phyloP scores from a whole-genome alignment of 257 asterid species.

The Lantana camara region DNA sequence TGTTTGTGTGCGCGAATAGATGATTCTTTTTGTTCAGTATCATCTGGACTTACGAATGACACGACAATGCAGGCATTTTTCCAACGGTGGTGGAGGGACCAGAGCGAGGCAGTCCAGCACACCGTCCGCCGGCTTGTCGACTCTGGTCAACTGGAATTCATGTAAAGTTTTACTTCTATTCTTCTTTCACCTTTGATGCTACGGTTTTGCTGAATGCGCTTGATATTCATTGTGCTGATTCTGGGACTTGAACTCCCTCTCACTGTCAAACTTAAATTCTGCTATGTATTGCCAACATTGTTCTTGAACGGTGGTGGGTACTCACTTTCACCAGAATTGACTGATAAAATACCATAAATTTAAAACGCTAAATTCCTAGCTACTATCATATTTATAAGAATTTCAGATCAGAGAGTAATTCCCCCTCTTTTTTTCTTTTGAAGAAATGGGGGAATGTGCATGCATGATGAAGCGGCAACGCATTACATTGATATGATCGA shows the following conservation, averaged over 20 bases:
- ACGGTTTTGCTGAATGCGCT: too few relatives aligned
- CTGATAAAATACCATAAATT: neutral
- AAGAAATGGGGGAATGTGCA: constrained; percentile 61
- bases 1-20: neutral
- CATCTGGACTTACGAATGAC: neutral
- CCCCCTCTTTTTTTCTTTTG: neutral
- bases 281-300: neutral
- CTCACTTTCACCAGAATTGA: neutral
- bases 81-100: constrained; percentile 54
- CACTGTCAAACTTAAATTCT: too few relatives aligned
- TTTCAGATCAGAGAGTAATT: neutral
- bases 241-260: too few relatives aligned
- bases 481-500: constrained; percentile 58
- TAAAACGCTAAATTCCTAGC: neutral
- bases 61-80: constrained; percentile 43
- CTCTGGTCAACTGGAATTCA: constrained; percentile 52
- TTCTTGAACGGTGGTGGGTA: neutral
- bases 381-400: neutral
- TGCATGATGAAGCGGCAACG: constrained; percentile 57
- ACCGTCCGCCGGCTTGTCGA: constrained; percentile 39
- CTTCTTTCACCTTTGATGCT: too few relatives aligned
- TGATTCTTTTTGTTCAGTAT: neutral
- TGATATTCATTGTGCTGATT: too few relatives aligned
- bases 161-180: constrained; percentile 28
- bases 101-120: constrained; percentile 31